A percentile compares a stretch with the other conserved stretches of the same genome.
These are phyloP conservation scores for Tetrapisispora nanseiensis DNA, from an alignment of 805 yeast species.

Conservation along the genomic window DNA sequence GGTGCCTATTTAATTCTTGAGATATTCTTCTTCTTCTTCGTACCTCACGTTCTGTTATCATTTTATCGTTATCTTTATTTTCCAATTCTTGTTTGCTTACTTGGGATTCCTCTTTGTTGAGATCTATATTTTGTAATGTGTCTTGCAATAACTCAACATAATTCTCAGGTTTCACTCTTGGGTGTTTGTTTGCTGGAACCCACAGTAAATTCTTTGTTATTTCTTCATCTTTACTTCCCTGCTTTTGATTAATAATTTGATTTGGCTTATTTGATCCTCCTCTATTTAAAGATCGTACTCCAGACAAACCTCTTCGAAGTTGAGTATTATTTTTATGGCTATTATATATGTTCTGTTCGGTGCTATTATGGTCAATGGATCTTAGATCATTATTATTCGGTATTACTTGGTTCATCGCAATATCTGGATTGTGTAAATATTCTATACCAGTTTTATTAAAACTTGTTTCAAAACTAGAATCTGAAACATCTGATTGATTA, in stretches of 20 bases:
- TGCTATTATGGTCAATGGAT: background rate
- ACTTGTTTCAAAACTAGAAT: slow-evolving; percentile 12
- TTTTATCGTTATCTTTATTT: slow-evolving; percentile 13
- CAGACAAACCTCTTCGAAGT: slow-evolving; percentile 15
- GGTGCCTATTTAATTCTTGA: slow-evolving; percentile 3
- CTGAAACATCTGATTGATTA: background rate
- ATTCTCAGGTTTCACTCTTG: slow-evolving; percentile 85
- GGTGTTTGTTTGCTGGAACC: slow-evolving; percentile 94
- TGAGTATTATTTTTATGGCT: background rate
- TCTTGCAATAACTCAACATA: slow-evolving; percentile 55
- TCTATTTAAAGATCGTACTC: slow-evolving; percentile 18
- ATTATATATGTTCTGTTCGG: background rate
- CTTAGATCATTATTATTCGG: background rate
- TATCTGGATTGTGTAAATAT: slow-evolving; percentile 15
- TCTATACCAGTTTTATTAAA: slow-evolving; percentile 24
- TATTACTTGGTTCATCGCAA: background rate
- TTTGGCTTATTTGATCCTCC: slow-evolving; percentile 7
- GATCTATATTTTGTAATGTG: slow-evolving; percentile 22
- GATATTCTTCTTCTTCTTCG: background rate
- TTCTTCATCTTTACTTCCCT: background rate
- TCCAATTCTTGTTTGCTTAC: background rate
- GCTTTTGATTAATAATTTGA: background rate
- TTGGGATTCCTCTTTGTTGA: slow-evolving; percentile 4
- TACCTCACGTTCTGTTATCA: slow-evolving; percentile 2
- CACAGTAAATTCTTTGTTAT: slow-evolving; percentile 54